Evolutionary conservation across 1,284 basidiomycete species (phyloP), one percentile per base, ranked within the genome.

Genomic region (Sporisorium reilianum): DNA sequence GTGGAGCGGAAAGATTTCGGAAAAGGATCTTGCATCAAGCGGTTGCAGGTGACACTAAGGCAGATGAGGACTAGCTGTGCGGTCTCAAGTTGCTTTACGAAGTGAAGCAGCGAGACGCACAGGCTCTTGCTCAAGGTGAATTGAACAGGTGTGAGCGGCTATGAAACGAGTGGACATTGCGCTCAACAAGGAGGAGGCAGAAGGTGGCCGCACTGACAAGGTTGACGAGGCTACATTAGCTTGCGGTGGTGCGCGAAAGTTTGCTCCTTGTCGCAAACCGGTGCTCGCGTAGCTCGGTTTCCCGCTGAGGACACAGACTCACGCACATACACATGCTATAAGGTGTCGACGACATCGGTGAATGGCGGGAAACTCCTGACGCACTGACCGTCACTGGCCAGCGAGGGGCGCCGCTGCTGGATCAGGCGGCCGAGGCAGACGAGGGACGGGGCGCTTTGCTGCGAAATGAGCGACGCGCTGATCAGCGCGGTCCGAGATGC

Each of bases 231-330:
- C 46, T 30, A 18, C 14, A 16, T 18, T 32, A 20, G 46, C 42
- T 25, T 25, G 42, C 42, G 11, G 22, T 45, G 23, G 23, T 26
- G 42, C 16, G 23, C 16, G 23, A 51, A 16, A 25, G 42, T 44
- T 44, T 46, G 38, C 38, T 41, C 38, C 26, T 14, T 46, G 25
- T 46, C 45, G 45, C 45, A 28, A 46, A 46, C 28, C 45, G 45
- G 45, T 46, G 45, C 28, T 46, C 45, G 45, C 45, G 2, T 46
- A 46, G 23, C 25, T 46, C 2, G 1, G 23, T 8, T 42, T 5
- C 41, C 44, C 4, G 20, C 10, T 16, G 14, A 14, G 25, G 23
- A 45, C 23, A 26, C 44, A 45, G 23, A 45, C 44, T 26, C 23
- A 18, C 25, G 20, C 23, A 18, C 23, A 4, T 9, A 16, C 45